Conservation (phyloP, 1,139 yeast species). For the Geotrichum candidum region DNA sequence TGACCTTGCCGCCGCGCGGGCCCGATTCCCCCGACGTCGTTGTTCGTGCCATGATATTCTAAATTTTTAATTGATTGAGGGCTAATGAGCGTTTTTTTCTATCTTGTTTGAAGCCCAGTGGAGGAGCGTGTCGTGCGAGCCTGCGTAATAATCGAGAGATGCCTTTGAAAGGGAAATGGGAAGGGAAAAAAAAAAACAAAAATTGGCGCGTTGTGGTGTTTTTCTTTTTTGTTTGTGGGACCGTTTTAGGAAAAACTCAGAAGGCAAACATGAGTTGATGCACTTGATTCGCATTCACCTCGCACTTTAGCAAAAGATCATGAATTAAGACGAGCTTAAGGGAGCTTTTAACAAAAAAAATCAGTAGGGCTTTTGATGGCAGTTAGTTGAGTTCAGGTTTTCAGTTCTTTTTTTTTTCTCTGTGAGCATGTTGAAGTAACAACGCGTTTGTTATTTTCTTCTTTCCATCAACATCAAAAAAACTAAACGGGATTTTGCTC, state of each 20-base stretch:
- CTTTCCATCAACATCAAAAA: no score
- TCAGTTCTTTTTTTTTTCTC: not conserved
- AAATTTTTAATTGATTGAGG: not conserved
- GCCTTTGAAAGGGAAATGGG: not conserved
- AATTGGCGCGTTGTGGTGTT: not conserved
- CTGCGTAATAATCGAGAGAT: not conserved
- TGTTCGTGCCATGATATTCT: conserved; percentile 5
- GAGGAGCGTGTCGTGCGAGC: not conserved
- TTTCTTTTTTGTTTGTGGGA: not conserved
- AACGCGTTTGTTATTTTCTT: no score
- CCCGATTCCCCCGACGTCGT: conserved; percentile 8
- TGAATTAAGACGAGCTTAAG: no score
- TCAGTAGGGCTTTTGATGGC: not conserved
- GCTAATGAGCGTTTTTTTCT: not conserved
- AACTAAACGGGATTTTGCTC: no score
- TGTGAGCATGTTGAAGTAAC: no score
- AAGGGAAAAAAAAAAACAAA: not conserved
- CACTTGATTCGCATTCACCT: not conserved
- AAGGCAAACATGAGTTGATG: not conserved
- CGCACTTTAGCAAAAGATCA: no score
- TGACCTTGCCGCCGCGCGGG: conserved; percentile 13
- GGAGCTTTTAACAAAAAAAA: no score
- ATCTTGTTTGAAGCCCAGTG: not conserved
- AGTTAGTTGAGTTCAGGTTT: not conserved
- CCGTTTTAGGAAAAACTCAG: conserved; percentile 2